Conservation (phyloP, 164 flowering plant genomes). For the Dillenia suffruticosa region DNA sequence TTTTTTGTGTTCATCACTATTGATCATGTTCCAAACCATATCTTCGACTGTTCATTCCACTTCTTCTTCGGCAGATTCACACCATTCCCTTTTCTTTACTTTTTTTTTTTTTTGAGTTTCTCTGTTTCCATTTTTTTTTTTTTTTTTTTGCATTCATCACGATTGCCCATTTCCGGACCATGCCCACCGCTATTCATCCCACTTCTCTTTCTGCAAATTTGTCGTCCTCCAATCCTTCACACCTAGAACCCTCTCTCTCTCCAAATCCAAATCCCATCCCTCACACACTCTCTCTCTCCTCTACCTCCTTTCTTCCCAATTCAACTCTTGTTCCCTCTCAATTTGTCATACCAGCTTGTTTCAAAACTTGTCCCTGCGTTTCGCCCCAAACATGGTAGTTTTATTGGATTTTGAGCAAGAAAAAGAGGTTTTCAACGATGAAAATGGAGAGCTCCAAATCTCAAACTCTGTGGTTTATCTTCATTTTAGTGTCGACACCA, state of each 20-base stretch:
- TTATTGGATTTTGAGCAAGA: conserved; percentile 32
- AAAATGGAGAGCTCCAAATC: conserved; percentile 32
- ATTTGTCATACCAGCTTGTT: conserved; percentile 17
- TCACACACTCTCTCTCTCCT: conserved; percentile 7
- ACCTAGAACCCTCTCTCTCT: conserved; percentile 35
- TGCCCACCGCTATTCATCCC: no score
- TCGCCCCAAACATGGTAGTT: conserved; percentile 44
- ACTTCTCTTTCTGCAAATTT: neutral
- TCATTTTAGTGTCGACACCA: conserved; percentile 63
- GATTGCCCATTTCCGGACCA: no score
- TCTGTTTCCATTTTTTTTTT: no score
- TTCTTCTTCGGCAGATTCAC: no score
- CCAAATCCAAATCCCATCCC: conserved; percentile 13
- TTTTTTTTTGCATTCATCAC: no score
- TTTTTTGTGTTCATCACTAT: no score
- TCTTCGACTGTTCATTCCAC: no score
- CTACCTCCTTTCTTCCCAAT: conserved; percentile 9
- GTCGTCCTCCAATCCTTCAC: conserved; percentile 39
- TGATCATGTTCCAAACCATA: no score
- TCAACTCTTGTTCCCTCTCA: conserved; percentile 8
- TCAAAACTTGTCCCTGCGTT: conserved; percentile 27
- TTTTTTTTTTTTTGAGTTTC: no score
- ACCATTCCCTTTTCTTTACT: no score
- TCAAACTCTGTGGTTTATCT: conserved; percentile 78
- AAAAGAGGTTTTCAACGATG: conserved; percentile 32